Conservation (phyloP, 2,329 filamentous ascomycete species). For the Didymellaceae sp. region DNA sequence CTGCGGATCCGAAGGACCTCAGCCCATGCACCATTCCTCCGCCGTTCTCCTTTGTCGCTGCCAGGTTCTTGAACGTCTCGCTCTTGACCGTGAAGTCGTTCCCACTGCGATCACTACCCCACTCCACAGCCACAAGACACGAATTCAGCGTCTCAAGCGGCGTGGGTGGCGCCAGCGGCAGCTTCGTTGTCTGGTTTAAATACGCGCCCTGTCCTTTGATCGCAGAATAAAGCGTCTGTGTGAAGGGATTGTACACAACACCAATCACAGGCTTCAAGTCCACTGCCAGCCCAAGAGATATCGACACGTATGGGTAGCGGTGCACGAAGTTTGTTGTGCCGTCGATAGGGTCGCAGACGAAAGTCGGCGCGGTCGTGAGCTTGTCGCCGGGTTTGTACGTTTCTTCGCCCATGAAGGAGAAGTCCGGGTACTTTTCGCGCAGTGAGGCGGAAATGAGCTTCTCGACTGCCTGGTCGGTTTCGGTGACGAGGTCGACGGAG, state of each 20-base stretch:
- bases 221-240: constrained; percentile 71
- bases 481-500: constrained; percentile 67
- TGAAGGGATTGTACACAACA: constrained; percentile 82
- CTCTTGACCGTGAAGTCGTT: constrained; percentile 74
- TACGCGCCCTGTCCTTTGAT: constrained; percentile 72
- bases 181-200: constrained; percentile 41
- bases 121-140: constrained; percentile 74
- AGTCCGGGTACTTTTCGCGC: constrained; percentile 59
- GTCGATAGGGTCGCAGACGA: constrained; percentile 83
- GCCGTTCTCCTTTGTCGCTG: constrained; percentile 63
- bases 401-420: constrained; percentile 59
- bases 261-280: constrained; percentile 69
- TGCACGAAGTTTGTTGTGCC: constrained; percentile 85
- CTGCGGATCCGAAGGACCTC: constrained; percentile 73
- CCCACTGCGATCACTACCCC: constrained; percentile 72
- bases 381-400: constrained; percentile 70
- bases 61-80: constrained; percentile 65
- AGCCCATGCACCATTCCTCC: constrained; percentile 80
- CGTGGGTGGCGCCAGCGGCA: constrained; percentile 61
- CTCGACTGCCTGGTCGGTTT: constrained; percentile 68
- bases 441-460: constrained; percentile 61
- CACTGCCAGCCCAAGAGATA: constrained; percentile 76
- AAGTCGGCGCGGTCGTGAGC: constrained; percentile 73
- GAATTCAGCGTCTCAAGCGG: constrained; percentile 66
- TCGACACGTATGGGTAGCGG: constrained; percentile 74